Percentiles rank a stretch among this genome's conserved stretches.
Evolutionary conservation across 2,329 filamentous ascomycete species (phyloP).

Genomic region (Akanthomyces dipterigenus): DNA sequence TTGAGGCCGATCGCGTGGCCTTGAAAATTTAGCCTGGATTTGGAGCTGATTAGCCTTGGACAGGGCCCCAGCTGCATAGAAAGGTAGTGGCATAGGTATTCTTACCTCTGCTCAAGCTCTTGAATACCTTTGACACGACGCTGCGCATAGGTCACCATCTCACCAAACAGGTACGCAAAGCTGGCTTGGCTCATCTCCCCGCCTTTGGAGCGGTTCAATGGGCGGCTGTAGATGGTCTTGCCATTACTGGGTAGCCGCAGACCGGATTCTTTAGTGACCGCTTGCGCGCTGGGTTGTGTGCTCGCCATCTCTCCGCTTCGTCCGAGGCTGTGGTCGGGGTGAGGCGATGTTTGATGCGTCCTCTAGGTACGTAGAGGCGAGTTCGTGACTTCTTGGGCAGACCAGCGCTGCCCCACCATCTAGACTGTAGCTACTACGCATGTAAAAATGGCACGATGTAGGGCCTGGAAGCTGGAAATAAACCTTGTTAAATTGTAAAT

Average conservation of each 20-base stretch:
- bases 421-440: not conserved
- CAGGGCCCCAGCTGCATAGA: not conserved
- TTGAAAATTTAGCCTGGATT: constrained; percentile 70
- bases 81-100: not conserved
- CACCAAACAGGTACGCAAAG: constrained; percentile 92
- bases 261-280: constrained; percentile 46
- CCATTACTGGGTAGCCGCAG: constrained; percentile 86
- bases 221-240: constrained; percentile 97
- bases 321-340: not conserved
- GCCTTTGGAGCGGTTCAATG: constrained; percentile 82
- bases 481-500: no score
- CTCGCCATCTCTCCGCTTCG: constrained; percentile 38
- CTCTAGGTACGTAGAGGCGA: not conserved
- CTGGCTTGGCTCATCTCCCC: constrained; percentile 86
- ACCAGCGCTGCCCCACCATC: not conserved
- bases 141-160: constrained; percentile 96
- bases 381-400: not conserved
- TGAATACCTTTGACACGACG: constrained; percentile 84
- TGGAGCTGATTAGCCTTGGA: not conserved
- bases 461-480: no score
- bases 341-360: not conserved
- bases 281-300: constrained; percentile 39
- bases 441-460: no score
- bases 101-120: constrained; percentile 83
- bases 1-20: constrained; percentile 92